A percentile compares a stretch with the other conserved stretches of the same genome.
Conservation (phyloP, 805 yeast genomes). For the Metschnikowia hibisci region DNA sequence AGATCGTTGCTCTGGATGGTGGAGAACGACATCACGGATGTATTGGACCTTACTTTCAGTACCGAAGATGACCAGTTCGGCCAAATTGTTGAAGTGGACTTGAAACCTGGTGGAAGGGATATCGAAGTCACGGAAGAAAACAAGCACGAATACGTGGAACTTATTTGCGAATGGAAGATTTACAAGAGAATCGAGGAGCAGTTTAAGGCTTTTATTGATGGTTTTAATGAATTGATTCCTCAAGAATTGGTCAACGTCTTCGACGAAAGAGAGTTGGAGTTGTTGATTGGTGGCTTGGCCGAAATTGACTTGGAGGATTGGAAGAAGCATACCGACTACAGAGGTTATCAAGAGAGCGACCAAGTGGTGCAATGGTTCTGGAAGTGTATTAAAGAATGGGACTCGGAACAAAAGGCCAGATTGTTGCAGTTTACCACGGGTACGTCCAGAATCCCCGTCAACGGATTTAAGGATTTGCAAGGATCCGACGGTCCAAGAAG, state of each 20-base stretch:
- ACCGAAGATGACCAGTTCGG: constrained; percentile 94
- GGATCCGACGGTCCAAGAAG: constrained; percentile 99
- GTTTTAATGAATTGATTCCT: constrained; percentile 95
- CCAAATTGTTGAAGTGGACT: constrained; percentile 80
- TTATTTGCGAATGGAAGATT: constrained; percentile 94
- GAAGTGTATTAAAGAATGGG: constrained; percentile 92
- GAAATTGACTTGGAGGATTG: constrained; percentile 98
- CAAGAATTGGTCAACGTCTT: constrained; percentile 94
- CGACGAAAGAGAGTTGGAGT: constrained; percentile 95
- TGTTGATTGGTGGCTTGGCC: constrained; percentile 96
- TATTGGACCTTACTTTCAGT: constrained; percentile 84
- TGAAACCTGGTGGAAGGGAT: constrained; percentile 83
- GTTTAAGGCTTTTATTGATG: constrained; percentile 93
- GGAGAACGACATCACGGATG: constrained; percentile 83
- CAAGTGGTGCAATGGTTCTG: constrained; percentile 99
- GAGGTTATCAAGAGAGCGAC: constrained; percentile 96
- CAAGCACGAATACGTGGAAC: constrained; percentile 91
- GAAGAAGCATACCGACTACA: constrained; percentile 97
- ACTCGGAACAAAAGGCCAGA: constrained; percentile 93
- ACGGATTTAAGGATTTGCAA: constrained; percentile 97
- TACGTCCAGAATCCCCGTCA: constrained; percentile 97
- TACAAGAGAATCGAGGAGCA: constrained; percentile 91
- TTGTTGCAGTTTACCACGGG: constrained; percentile 96
- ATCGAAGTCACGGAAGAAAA: constrained; percentile 86
- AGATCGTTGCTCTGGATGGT: constrained; percentile 93